phyloP scores from a whole-genome alignment of 148 eudicot genomes.

The Suaeda aralocaspica region DNA sequence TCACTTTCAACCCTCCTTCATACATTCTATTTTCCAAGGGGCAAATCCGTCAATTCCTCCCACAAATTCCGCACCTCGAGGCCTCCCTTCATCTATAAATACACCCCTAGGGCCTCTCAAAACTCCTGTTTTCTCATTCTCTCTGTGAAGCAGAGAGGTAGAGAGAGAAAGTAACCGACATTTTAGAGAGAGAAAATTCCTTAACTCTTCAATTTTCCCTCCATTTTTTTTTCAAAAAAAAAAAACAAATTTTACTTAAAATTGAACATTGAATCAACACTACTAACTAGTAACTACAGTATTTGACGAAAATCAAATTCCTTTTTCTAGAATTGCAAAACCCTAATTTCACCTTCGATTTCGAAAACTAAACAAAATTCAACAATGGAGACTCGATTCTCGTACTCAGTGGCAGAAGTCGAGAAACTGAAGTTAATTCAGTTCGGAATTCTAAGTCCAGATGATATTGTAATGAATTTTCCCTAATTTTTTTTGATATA shows the following conservation, averaged over 20 bases:
- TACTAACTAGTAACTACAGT: no score
- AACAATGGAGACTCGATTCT: constrained; percentile 78
- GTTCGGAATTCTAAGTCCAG: constrained; percentile 95
- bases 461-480: constrained; percentile 87
- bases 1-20: neutral
- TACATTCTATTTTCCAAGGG: neutral
- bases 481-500: constrained; percentile 13
- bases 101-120: neutral
- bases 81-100: constrained; percentile 26
- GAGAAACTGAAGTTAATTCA: constrained; percentile 85
- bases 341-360: no score
- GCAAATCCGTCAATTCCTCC: neutral
- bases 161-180: no score
- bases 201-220: no score
- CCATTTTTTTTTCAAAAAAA: no score
- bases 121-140: neutral
- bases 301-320: no score
- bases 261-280: no score
- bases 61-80: no score
- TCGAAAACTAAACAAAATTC: no score
- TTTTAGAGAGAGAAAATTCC: neutral
- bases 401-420: constrained; percentile 90
- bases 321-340: no score
- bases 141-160: constrained; percentile 20
- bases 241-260: no score